Percentiles rank a stretch among this genome's conserved stretches.
Evolutionary conservation across 768 basidiomycete genomes (phyloP).

Genomic region (Botryobasidium botryosum): DNA sequence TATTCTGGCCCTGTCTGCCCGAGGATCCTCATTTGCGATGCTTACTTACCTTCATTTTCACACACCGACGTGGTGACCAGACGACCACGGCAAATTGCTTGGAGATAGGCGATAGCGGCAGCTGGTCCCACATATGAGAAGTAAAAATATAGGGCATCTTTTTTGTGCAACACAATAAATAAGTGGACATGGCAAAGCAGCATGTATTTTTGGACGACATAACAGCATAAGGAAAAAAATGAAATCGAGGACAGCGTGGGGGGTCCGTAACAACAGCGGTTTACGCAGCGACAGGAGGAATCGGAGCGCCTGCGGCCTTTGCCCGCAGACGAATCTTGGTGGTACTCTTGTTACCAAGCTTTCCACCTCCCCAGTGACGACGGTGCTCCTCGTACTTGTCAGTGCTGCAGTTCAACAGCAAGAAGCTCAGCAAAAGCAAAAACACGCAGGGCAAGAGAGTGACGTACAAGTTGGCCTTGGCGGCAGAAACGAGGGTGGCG

Average conservation of each 20-base stretch:
- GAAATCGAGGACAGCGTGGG: neutral
- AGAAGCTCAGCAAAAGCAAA: no score
- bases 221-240: neutral
- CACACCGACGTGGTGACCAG: no score
- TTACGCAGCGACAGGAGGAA: slow-evolving; percentile 28
- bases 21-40: no score
- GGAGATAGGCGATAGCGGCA: no score
- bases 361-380: slow-evolving; percentile 88
- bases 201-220: neutral
- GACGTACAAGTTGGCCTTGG: slow-evolving; percentile 94
- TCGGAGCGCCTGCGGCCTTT: slow-evolving; percentile 66
- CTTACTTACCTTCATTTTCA: no score
- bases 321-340: slow-evolving; percentile 89
- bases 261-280: neutral
- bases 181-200: no score
- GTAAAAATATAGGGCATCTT: no score
- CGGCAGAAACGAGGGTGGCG: slow-evolving; percentile 77
- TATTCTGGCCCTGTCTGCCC: no score
- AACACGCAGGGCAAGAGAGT: no score
- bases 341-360: slow-evolving; percentile 87
- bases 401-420: slow-evolving; percentile 37
- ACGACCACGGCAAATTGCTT: no score
- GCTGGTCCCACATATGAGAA: no score
- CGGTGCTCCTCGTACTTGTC: slow-evolving; percentile 90
- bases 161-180: no score